These are phyloP conservation scores for Lichenothelia convexa DNA, from an alignment of 495 filamentous ascomycete genomes.

Conservation along the genomic window DNA sequence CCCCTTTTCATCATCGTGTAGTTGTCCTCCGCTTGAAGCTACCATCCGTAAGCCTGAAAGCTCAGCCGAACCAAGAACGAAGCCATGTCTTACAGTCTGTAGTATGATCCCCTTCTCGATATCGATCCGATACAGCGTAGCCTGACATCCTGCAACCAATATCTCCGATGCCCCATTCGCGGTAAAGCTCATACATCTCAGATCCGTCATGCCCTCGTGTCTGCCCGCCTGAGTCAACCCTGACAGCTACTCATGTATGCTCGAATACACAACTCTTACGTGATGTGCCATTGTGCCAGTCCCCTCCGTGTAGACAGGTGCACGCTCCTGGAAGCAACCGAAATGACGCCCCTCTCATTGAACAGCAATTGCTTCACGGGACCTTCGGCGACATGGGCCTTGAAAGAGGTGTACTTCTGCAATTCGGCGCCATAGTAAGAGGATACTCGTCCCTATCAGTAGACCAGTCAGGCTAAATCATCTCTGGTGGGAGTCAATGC, in stretches of 20 bases:
- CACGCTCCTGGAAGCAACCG: conserved; percentile 54
- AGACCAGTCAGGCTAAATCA: conserved; percentile 1
- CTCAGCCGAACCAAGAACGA: background rate
- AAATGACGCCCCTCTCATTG: conserved; percentile 70
- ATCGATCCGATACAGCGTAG: conserved; percentile 77
- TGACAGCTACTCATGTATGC: background rate
- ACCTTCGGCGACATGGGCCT: conserved; percentile 49
- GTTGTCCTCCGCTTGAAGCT: conserved; percentile 45
- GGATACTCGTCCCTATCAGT: conserved; percentile 52
- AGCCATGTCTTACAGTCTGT: conserved; percentile 34
- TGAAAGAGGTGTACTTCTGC: conserved; percentile 61
- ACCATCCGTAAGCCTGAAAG: background rate
- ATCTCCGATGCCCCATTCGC: conserved; percentile 65
- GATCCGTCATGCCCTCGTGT: conserved; percentile 56
- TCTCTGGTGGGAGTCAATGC: background rate
- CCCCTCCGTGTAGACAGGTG: conserved; percentile 75
- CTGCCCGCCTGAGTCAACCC: conserved; percentile 19
- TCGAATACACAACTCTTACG: conserved; percentile 23
- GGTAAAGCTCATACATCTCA: conserved; percentile 87
- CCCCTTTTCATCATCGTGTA: conserved; percentile 85
- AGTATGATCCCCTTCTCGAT: conserved; percentile 65
- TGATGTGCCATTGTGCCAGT: conserved; percentile 67
- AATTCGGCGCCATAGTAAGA: conserved; percentile 75
- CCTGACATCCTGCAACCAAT: conserved; percentile 70
- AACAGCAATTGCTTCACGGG: conserved; percentile 64